A percentile compares a stretch with the other conserved stretches of the same genome.
Evolutionary conservation across 305 asterid species (phyloP).

Genomic region (Rubia tinctorum): DNA sequence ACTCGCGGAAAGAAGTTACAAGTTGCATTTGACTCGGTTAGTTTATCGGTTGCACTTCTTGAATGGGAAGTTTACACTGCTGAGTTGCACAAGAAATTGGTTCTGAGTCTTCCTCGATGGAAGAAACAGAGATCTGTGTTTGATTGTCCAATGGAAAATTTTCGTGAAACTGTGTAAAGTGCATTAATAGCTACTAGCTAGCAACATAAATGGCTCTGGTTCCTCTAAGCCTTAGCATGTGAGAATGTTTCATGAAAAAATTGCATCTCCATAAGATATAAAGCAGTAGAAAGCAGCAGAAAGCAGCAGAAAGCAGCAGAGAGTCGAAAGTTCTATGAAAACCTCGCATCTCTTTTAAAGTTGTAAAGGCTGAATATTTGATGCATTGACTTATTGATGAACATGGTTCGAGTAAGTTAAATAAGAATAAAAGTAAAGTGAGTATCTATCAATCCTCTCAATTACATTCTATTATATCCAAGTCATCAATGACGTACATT

Average conservation of each 20-base stretch:
- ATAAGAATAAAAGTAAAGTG: no score
- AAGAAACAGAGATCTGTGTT: constrained; percentile 43
- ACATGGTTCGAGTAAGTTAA: no score
- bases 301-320: no score
- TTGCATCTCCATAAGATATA: no score
- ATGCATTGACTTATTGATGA: no score
- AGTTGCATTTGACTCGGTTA: constrained; percentile 26
- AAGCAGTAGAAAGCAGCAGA: no score
- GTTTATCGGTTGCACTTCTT: constrained; percentile 38
- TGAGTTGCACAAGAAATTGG: constrained; percentile 41
- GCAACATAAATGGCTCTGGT: background rate
- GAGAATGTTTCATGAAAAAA: background rate
- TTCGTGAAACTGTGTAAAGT: constrained; percentile 2
- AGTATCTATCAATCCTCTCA: no score
- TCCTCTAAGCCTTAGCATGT: background rate
- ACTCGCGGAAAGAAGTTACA: constrained; percentile 16
- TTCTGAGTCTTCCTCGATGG: constrained; percentile 52
- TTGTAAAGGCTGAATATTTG: no score
- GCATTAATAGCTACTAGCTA: background rate
- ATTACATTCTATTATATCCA: no score
- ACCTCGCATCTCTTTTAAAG: no score
- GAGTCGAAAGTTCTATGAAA: no score
- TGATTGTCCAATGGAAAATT: constrained; percentile 15
- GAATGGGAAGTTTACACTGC: constrained; percentile 62
- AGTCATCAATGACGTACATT: no score